phyloP scores from a whole-genome alignment of 78 protist species.

The Blattamonas nauphoetae region DNA sequence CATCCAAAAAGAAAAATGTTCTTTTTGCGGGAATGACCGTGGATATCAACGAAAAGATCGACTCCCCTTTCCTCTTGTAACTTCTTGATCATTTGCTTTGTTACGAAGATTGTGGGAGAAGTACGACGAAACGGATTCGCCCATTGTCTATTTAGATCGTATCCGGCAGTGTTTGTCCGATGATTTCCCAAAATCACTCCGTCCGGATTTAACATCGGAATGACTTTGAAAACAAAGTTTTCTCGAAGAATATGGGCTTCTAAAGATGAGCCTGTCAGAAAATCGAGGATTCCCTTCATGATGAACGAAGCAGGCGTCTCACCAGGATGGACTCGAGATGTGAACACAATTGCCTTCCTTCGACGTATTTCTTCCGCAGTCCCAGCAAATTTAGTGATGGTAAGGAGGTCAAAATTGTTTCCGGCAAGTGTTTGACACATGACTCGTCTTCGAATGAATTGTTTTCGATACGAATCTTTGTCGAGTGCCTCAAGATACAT shows the following conservation, averaged over 20 bases:
- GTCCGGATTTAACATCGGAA: slow-evolving; percentile 71
- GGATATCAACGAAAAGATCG: slow-evolving; percentile 2
- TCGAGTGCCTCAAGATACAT: not conserved
- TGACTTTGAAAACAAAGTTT: slow-evolving; percentile 40
- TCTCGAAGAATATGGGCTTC: slow-evolving; percentile 46
- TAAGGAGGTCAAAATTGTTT: slow-evolving; percentile 30
- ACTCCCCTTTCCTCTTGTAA: slow-evolving; percentile 29
- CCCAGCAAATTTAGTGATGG: slow-evolving; percentile 32
- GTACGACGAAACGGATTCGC: slow-evolving; percentile 1
- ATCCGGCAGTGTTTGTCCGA: slow-evolving; percentile 39
- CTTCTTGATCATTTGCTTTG: slow-evolving; percentile 20
- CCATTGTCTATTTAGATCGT: slow-evolving; percentile 56
- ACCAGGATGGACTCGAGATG: slow-evolving; percentile 79
- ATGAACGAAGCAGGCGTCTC: slow-evolving; percentile 61
- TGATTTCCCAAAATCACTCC: slow-evolving; percentile 60
- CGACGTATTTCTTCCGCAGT: not conserved
- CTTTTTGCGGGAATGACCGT: slow-evolving; percentile 21
- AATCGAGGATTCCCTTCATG: slow-evolving; percentile 56
- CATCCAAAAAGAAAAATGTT: slow-evolving; percentile 39
- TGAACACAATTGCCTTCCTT: slow-evolving; percentile 34
- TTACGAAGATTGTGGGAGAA: slow-evolving; percentile 37
- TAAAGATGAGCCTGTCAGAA: slow-evolving; percentile 25
- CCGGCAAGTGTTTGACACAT: slow-evolving; percentile 45
- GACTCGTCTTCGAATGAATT: slow-evolving; percentile 20
- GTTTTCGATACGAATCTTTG: not conserved